Evolutionary conservation across 345 rosid species (phyloP).

Genomic region (Iberis pinnata): DNA sequence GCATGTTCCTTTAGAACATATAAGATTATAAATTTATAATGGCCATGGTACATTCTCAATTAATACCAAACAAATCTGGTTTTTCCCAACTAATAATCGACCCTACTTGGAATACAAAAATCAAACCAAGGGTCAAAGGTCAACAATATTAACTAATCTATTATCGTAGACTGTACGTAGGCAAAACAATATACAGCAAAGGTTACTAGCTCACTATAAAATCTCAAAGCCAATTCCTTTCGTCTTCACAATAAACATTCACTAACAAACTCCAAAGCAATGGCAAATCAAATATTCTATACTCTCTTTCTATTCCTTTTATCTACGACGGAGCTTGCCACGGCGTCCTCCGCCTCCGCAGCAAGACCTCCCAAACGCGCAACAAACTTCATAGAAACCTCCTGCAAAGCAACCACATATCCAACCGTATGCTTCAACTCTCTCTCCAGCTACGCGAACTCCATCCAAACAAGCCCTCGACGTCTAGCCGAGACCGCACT

Average conservation of each 20-base stretch:
- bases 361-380: too few relatives aligned
- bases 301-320: constrained; percentile 13
- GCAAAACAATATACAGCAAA: constrained; percentile 3
- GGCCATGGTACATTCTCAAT: too few relatives aligned
- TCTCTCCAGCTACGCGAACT: too few relatives aligned
- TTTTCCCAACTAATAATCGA: constrained; percentile 20
- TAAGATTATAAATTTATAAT: not conserved
- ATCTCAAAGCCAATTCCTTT: constrained; percentile 12
- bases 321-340: constrained; percentile 5
- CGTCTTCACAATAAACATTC: constrained; percentile 16
- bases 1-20: not conserved
- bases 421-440: too few relatives aligned
- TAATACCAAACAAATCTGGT: constrained; percentile 25
- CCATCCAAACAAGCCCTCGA: too few relatives aligned
- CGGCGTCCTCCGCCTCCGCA: not conserved
- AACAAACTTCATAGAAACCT: too few relatives aligned
- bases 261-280: too few relatives aligned
- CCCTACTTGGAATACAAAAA: constrained; percentile 17
- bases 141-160: constrained; percentile 6
- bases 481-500: too few relatives aligned
- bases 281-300: constrained; percentile 21
- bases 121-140: constrained; percentile 18
- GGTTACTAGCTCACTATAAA: constrained; percentile 16
- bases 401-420: too few relatives aligned
- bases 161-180: constrained; percentile 12